Percentiles rank a stretch among this genome's conserved stretches.
phyloP scores from a whole-genome alignment of 176 grass and related monocot genomes.

The sorghum (Sorghum bicolor) region DNA sequence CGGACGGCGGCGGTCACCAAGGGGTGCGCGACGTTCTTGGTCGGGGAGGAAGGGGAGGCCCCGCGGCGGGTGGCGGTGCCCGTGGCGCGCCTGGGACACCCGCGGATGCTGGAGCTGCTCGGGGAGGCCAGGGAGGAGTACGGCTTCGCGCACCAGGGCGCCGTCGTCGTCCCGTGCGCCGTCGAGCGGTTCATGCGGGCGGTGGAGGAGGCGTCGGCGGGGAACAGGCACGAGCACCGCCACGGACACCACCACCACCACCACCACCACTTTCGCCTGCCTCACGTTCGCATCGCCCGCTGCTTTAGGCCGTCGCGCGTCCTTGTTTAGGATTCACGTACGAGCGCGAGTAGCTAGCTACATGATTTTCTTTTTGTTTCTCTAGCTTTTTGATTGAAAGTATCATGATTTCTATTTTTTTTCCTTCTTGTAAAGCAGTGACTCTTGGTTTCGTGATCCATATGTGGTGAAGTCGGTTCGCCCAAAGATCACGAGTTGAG shows the following conservation, averaged over 20 bases:
- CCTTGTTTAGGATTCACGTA: background rate
- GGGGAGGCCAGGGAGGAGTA: constrained; percentile 18
- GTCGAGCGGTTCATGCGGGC: constrained; percentile 3
- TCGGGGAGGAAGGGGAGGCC: background rate
- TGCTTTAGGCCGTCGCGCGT: constrained; percentile 9
- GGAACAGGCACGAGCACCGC: background rate
- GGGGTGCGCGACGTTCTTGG: constrained; percentile 17
- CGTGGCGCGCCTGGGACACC: constrained; percentile 20
- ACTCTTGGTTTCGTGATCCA: background rate
- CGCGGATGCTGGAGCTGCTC: constrained; percentile 28
- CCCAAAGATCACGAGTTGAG: background rate
- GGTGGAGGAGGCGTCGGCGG: background rate
- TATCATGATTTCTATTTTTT: background rate
- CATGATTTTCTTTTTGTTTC: too few relatives aligned
- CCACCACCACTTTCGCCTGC: background rate
- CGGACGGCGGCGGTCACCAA: background rate
- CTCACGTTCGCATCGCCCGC: background rate
- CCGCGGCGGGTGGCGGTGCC: constrained; percentile 20
- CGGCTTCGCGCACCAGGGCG: constrained; percentile 7
- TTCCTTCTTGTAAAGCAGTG: background rate
- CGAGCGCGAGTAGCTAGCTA: background rate
- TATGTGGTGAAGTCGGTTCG: background rate
- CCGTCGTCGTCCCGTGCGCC: constrained; percentile 10
- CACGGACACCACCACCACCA: background rate
- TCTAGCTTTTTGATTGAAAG: background rate